Evolutionary conservation across 192 early-diverging fungal species (phyloP).

Genomic region (Jimgerdemannia flammicorona): DNA sequence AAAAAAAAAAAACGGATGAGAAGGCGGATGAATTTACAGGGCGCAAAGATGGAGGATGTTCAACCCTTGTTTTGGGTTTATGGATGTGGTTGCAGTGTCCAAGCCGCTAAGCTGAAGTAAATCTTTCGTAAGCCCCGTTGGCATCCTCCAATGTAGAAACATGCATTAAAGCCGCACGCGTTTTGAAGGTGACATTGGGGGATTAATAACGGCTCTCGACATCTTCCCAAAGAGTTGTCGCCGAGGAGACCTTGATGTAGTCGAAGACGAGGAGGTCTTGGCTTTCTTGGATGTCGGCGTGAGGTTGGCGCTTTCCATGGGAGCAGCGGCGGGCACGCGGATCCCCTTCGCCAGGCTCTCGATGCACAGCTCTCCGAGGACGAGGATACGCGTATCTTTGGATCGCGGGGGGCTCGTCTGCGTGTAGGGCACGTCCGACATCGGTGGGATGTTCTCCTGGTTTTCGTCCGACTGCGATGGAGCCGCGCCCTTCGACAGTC

Average conservation of each 20-base stretch:
- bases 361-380: neutral
- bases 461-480: neutral
- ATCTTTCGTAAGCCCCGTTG: too few relatives aligned
- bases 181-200: neutral
- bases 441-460: neutral
- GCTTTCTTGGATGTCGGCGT: neutral
- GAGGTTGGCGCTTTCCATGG: neutral
- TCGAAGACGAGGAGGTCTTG: neutral
- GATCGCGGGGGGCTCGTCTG: neutral
- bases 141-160: too few relatives aligned
- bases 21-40: too few relatives aligned
- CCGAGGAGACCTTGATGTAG: neutral
- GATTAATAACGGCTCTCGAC: too few relatives aligned
- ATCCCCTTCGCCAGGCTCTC: neutral
- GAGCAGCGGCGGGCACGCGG: neutral
- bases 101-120: too few relatives aligned
- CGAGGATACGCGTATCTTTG: neutral
- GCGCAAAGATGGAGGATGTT: too few relatives aligned
- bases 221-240: neutral
- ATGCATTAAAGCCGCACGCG: neutral
- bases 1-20: too few relatives aligned
- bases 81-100: too few relatives aligned
- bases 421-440: neutral
- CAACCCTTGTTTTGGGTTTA: too few relatives aligned
- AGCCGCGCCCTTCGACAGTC: neutral